Evolutionary conservation across 1,284 basidiomycete species (phyloP), one percentile per base, ranked within the genome.

Genomic region (Meira miltonrushii): DNA sequence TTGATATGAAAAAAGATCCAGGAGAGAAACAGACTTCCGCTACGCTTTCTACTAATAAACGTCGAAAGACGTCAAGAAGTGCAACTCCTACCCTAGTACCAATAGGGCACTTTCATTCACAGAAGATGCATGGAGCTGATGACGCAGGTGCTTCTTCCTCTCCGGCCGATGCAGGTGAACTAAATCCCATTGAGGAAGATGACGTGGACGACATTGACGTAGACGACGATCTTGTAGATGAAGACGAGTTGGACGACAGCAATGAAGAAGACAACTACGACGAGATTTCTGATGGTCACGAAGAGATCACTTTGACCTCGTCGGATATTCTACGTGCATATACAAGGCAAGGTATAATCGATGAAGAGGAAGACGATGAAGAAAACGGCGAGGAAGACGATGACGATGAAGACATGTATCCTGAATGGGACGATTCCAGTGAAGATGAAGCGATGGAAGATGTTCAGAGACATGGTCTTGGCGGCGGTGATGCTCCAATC

Each of bases 401-500:
- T 15, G 51, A 23, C 46, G 23, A 21, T 3, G 43, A 38, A 12
- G 17, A 19, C 13, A 54, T 19, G 54, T 44, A 46, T 28, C 2
- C 3, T 33, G 54, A 39, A 25, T 10, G 12, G 9, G 19, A 23
- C 19, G 17, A 28, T 43, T 60, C 40, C 13, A 59, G 57, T 38
- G 70, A 68, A n/a, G 73, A 77, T 43, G 64, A 75, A 15, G 7
- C 7, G 12, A 76, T 79, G 13, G 68, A 74, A 15, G 64, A 67
- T 19, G 62, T 60, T 10, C 39, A 73, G 74, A 53, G 69, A 74
- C 38, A 55, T 58, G 0, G 74, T 73, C 25, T 44, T 4, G 9
- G 13, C 25, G 48, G 39, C 19, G 43, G 33, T 38, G 47, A 13
- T 58, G 80, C 86, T 1, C 86, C 89, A 1, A 75, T 86, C 39